Evolutionary conservation across 345 rosid species (phyloP).

Genomic region (Gossypium bickii): DNA sequence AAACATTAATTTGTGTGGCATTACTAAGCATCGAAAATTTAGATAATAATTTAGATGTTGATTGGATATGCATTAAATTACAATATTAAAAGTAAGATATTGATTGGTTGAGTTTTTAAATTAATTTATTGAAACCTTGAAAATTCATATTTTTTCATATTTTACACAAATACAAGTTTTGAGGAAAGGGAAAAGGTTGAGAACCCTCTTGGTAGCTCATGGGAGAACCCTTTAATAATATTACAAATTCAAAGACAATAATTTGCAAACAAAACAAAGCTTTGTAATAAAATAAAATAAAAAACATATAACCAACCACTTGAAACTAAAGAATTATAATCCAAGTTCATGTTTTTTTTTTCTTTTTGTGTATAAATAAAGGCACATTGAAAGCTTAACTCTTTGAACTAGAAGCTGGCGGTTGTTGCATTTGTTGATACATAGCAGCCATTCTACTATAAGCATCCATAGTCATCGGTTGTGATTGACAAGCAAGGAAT

Average conservation of each 20-base stretch:
- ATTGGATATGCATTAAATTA: not conserved
- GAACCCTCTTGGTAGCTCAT: not conserved
- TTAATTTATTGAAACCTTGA: not conserved
- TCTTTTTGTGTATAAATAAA: not conserved
- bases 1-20: too few relatives aligned
- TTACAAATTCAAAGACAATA: conserved; percentile 2
- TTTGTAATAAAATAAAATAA: not conserved
- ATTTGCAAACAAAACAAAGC: not conserved
- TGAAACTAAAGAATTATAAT: not conserved
- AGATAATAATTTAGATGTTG: not conserved
- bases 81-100: too few relatives aligned
- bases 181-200: not conserved
- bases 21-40: not conserved
- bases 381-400: conserved; percentile 19
- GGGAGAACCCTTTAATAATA: not conserved
- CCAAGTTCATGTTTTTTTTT: not conserved
- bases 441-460: conserved; percentile 77
- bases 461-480: conserved; percentile 84
- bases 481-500: conserved; percentile 30
- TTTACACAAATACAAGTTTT: not conserved
- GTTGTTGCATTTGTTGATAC: conserved; percentile 80
- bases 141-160: too few relatives aligned
- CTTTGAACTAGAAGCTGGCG: conserved; percentile 51
- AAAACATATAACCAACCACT: not conserved
- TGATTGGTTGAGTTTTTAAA: not conserved